A percentile compares a stretch with the other conserved stretches of the same genome.
phyloP scores from a whole-genome alignment of 257 asterid species.

The Solanum ahanhuiri region DNA sequence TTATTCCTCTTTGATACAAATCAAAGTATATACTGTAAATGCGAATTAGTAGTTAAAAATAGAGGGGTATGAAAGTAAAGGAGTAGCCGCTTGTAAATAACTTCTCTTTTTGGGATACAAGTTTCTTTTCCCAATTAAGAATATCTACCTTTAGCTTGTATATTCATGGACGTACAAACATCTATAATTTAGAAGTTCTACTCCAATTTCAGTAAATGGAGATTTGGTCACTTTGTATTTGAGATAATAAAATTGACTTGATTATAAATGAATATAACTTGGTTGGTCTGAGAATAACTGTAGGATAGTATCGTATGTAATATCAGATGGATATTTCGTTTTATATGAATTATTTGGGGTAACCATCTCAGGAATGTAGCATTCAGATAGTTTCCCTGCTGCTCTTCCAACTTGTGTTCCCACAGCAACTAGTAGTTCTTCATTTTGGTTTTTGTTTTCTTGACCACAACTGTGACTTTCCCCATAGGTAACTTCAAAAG shows the following conservation, averaged over 20 bases:
- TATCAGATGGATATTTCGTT: background rate
- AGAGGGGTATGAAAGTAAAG: too few relatives aligned
- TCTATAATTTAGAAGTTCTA: too few relatives aligned
- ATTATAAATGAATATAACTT: background rate
- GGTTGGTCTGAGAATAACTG: background rate
- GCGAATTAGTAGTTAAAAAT: too few relatives aligned
- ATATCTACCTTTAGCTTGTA: background rate
- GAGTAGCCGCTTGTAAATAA: background rate
- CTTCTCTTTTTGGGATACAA: background rate
- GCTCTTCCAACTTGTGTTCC: background rate
- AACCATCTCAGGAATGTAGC: background rate
- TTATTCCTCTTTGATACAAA: too few relatives aligned
- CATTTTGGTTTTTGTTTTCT: background rate
- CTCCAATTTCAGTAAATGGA: background rate
- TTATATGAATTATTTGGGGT: background rate
- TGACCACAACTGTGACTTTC: slow-evolving; percentile 8
- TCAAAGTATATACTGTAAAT: too few relatives aligned
- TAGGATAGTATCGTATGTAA: background rate
- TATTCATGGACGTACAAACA: background rate
- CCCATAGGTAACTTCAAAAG: background rate
- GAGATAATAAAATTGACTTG: background rate
- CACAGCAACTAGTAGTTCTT: background rate
- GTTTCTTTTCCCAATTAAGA: background rate
- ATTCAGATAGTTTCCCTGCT: background rate
- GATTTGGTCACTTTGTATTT: background rate